Base-by-base conservation (phyloP, 805 yeast genomes). In the Nakazawaea molendinolei region DNA sequence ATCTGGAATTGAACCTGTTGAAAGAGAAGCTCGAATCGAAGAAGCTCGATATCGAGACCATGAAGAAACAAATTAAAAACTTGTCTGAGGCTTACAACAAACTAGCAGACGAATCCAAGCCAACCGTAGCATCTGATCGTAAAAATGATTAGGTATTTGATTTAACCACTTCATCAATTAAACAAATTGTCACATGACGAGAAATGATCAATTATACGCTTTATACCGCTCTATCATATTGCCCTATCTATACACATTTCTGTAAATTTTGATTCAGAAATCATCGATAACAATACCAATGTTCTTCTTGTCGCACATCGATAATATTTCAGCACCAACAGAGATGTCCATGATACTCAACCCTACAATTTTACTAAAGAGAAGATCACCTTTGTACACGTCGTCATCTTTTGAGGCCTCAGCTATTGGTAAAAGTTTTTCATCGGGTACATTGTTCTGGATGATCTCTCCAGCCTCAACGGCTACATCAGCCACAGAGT, bases 381-480 rank as follows among this genome's bases (percentile, higher is more conserved):
- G 63, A 18, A 76, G 42, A 8, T 46, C 40, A 8, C 43, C 29
- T 1, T 39, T n/a, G 2, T 33, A 16, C 34, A 49, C 37, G 18
- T 46, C 45, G 5, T 42, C 43, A 5, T 44, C 48, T 6, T 27
- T 19, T 12, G 26, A 16, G 5, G 34, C 7, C 5, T 27, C 25
- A 12, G 34, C 42, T 2, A 26, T 28, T 2, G 31, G 28, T n/a
- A 74, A 49, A 30, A 76, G 52, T n/a, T 67, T 58, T 2, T 54
- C 50, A 3, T 44, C 53, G 1, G 50, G 42, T 16, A 73, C 63
- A 3, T 54, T 51, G 30, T 67, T 61, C 46, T 67, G 69, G 31
- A 76, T 69, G 35, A 79, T 56, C 44, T 79, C 86, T 3, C 86
- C 86, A 1, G 86, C 78, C 53, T 79, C 86, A 3, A 56, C 55